These are phyloP conservation scores for Claviceps capensis DNA, from an alignment of 2,329 filamentous ascomycete genomes.

Conservation along the genomic window DNA sequence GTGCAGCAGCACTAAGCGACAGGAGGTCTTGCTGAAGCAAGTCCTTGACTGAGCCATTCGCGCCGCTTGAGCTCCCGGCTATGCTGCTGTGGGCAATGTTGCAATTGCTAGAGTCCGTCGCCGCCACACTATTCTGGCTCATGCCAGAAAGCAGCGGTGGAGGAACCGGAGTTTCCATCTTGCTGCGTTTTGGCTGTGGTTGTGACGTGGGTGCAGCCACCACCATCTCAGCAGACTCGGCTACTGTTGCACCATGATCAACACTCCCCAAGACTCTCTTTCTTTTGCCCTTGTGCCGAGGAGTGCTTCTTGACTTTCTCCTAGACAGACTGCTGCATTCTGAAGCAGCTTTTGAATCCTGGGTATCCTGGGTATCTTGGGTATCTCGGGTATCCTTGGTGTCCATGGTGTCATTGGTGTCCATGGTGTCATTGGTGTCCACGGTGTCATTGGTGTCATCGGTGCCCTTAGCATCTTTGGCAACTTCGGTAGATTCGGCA, in stretches of 20 bases:
- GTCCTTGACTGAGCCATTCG: background rate
- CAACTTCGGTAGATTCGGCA: no score
- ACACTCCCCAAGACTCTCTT: constrained; percentile 28
- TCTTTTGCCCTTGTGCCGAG: constrained; percentile 26
- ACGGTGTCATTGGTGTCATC: no score
- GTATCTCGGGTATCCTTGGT: background rate
- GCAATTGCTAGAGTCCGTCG: constrained; percentile 12
- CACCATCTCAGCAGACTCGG: constrained; percentile 14
- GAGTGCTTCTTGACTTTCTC: constrained; percentile 17
- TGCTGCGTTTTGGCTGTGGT: constrained; percentile 36
- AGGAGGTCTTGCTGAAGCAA: background rate
- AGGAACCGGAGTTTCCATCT: constrained; percentile 44
- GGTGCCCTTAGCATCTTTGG: no score
- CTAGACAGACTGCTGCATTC: constrained; percentile 9
- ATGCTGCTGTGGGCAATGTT: constrained; percentile 6
- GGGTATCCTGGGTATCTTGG: constrained; percentile 10
- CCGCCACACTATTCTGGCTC: constrained; percentile 15
- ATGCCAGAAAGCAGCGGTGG: constrained; percentile 25
- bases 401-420: no score
- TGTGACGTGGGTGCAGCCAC: constrained; percentile 14
- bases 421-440: no score
- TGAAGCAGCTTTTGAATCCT: background rate
- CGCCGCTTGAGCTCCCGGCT: constrained; percentile 7
- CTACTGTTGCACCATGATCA: constrained; percentile 15
- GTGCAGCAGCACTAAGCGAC: constrained; percentile 4